A percentile compares a stretch with the other conserved stretches of the same genome.
Conservation (phyloP, 192 early-diverging fungal species). For the Linderina pennispora region DNA sequence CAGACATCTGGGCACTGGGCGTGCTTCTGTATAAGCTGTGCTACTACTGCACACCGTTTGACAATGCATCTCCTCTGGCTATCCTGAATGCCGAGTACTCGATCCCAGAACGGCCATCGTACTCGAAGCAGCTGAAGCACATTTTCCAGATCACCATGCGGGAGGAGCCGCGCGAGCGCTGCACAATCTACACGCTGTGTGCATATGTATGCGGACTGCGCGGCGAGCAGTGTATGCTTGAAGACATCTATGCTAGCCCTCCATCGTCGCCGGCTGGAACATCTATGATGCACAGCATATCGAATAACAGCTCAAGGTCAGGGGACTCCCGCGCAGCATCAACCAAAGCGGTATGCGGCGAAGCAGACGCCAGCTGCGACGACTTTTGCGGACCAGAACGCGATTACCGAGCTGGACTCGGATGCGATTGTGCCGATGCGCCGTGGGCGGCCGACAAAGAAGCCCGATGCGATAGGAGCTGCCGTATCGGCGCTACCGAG, state of each 20-base stretch:
- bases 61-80: conserved; percentile 78
- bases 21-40: conserved; percentile 94
- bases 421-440: conserved; percentile 75
- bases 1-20: conserved; percentile 81
- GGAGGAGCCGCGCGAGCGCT: conserved; percentile 67
- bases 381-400: conserved; percentile 26
- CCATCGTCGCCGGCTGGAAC: conserved; percentile 4
- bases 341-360: too few relatives aligned
- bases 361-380: conserved; percentile 23
- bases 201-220: conserved; percentile 55
- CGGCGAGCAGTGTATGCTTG: conserved; percentile 30
- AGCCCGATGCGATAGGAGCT: conserved; percentile 35
- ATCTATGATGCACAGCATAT: conserved; percentile 6
- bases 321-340: too few relatives aligned
- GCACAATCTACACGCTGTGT: conserved; percentile 78
- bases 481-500: too few relatives aligned
- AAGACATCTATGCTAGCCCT: conserved; percentile 37
- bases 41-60: conserved; percentile 94
- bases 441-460: conserved; percentile 73
- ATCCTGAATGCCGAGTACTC: conserved; percentile 84
- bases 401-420: conserved; percentile 42
- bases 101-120: conserved; percentile 69
- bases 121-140: conserved; percentile 50
- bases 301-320: too few relatives aligned
- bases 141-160: conserved; percentile 68